Evolutionary conservation across 768 basidiomycete genomes (phyloP), one percentile per base, ranked within the genome.

Genomic region (Tricholoma sp.): DNA sequence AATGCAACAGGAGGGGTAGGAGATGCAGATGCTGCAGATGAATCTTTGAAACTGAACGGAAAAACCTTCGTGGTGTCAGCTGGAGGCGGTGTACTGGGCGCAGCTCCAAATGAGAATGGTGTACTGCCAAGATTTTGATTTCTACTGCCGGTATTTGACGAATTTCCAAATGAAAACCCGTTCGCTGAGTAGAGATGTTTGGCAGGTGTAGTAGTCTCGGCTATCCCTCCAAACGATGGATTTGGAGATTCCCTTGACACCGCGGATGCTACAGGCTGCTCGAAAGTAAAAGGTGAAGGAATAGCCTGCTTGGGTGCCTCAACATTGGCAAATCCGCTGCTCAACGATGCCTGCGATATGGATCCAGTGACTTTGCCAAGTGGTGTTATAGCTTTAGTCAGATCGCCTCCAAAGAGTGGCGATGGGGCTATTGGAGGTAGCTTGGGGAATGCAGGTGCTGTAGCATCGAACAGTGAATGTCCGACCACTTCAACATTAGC

Each of bases 21-120:
- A 17, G 61, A 29, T 17, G 70, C 57, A 18, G 65, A 57, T 24
- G 70, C 57, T 5, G 66, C 44, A 17, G 63, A 56, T 37, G 72
- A 60, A 20, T 67, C 57, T 4, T 70, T 70, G 50, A 79, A 77
- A 15, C 61, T 62, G 60, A 76, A 77, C n/a, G 70, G 65, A 15
- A 71, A 58, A 32, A 28, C 56, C 56, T 76, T 76, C 53, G 71
- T 72, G 47, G 71, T 66, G n/a, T 62, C 62, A 10, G 67, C 61
- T 33, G 74, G 52, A 28, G 74, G 63, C 3, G 76, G 61, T 13
- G 76, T 66, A 48, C 64, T 68, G 7, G 76, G 67, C 11, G 71
- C 52, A 24, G 65, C 65, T 11, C 75, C 76, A 59, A 86, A 85
- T 5, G 74, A 65, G 63, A 85, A 85, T 10, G 67, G 67, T 63